A percentile compares a stretch with the other conserved stretches of the same genome.
Conservation (phyloP, 2,329 filamentous ascomycete genomes). For the Fusarium camptoceras region DNA sequence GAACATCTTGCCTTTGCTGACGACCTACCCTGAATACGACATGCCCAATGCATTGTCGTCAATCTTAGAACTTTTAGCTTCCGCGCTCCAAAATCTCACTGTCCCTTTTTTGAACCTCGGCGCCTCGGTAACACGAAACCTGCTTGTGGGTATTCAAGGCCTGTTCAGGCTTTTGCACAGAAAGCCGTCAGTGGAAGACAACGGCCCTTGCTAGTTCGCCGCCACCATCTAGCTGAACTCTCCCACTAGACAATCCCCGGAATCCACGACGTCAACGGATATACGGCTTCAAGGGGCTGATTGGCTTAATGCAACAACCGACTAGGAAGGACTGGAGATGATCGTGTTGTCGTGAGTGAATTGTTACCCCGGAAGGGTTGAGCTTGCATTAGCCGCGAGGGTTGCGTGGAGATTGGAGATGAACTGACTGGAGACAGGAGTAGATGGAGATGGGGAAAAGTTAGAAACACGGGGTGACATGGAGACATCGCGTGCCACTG, state of each 20-base stretch:
- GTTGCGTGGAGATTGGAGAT: slow-evolving; percentile 4
- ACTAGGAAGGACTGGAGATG: not conserved
- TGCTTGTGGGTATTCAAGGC: slow-evolving; percentile 11
- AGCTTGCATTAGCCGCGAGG: slow-evolving; percentile 24
- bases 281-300: slow-evolving; percentile 11
- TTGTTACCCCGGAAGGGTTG: slow-evolving; percentile 20
- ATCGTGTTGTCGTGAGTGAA: not conserved
- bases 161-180: slow-evolving; percentile 13
- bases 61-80: slow-evolving; percentile 1
- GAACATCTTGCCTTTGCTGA: not conserved
- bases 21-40: slow-evolving; percentile 2
- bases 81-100: not conserved
- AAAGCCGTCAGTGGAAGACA: not conserved
- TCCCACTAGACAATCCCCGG: slow-evolving; percentile 4
- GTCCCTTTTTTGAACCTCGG: slow-evolving; percentile 11
- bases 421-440: not conserved
- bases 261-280: slow-evolving; percentile 4
- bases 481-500: not conserved
- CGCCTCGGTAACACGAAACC: not conserved
- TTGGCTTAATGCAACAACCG: slow-evolving; percentile 8
- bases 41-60: not conserved
- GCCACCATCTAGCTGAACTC: slow-evolving; percentile 20
- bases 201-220: not conserved
- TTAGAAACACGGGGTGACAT: slow-evolving; percentile 11
- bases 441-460: slow-evolving; percentile 8